Conservation (phyloP, 2,329 filamentous ascomycete genomes). For the Hymenoscyphus albidus region DNA sequence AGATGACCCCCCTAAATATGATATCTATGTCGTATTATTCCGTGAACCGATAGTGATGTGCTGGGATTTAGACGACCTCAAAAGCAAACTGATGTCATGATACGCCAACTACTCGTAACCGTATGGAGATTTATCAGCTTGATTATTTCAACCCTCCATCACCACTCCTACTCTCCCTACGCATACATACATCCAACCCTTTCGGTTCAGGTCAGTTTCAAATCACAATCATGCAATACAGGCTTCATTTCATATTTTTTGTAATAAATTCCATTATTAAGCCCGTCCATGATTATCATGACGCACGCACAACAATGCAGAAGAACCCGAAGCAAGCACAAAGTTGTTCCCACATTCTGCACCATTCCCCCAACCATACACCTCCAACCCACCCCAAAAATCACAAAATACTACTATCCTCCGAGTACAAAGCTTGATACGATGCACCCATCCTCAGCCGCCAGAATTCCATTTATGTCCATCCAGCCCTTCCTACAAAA, state of each 20-base stretch:
- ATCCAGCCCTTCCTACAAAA: conserved; percentile 14
- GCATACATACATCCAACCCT: no score
- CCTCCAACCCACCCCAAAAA: conserved; percentile 1
- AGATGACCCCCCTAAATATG: no score
- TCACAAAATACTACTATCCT: background rate
- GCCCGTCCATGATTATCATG: conserved; percentile 29
- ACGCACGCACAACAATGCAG: conserved; percentile 22
- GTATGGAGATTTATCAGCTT: no score
- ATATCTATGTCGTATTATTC: no score
- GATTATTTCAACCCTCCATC: no score
- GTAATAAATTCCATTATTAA: conserved; percentile 33
- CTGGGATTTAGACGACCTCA: no score
- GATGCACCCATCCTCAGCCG: background rate
- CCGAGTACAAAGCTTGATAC: background rate
- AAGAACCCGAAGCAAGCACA: conserved; percentile 23
- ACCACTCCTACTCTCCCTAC: no score
- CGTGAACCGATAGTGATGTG: no score
- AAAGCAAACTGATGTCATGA: no score
- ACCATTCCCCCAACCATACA: conserved; percentile 10
- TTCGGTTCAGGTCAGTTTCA: background rate
- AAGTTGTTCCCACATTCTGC: conserved; percentile 8
- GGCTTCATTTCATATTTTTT: background rate
- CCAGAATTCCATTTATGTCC: conserved; percentile 22
- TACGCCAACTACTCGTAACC: no score
- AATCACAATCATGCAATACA: background rate